Percentiles rank a stretch among this genome's conserved stretches.
phyloP scores from a whole-genome alignment of 2,329 filamentous ascomycete species.

The Cadophora sp. region DNA sequence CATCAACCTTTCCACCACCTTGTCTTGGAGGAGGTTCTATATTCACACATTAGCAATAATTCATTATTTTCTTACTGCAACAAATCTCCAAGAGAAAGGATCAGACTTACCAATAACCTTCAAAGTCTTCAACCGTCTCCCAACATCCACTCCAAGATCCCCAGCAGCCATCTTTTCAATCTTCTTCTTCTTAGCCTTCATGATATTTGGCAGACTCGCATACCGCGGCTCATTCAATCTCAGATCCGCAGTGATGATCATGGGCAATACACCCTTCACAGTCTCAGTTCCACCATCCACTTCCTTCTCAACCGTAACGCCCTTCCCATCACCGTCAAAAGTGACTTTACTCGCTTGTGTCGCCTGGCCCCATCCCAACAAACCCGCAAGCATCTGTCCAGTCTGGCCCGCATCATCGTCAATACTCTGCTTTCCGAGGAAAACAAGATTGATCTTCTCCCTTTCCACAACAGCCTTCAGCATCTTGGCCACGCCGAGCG shows the following conservation, averaged over 20 bases:
- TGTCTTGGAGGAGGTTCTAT: constrained; percentile 84
- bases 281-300: constrained; percentile 97
- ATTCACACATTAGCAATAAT: constrained; percentile 29
- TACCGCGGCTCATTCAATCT: constrained; percentile 94
- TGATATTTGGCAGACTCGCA: constrained; percentile 95
- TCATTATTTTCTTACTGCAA: background rate
- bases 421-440: constrained; percentile 97
- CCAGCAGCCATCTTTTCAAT: constrained; percentile 87
- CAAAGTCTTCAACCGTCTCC: constrained; percentile 82
- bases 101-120: constrained; percentile 78
- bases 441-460: constrained; percentile 89
- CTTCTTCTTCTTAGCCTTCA: constrained; percentile 99
- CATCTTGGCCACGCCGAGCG: constrained; percentile 90
- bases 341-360: constrained; percentile 89
- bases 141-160: constrained; percentile 80
- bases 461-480: constrained; percentile 79
- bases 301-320: constrained; percentile 82
- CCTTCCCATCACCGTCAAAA: constrained; percentile 71
- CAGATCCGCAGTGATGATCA: constrained; percentile 95
- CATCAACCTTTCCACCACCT: constrained; percentile 95
- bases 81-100: background rate
- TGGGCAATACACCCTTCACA: constrained; percentile 81
- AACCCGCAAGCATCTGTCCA: constrained; percentile 94
- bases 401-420: constrained; percentile 97
- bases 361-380: constrained; percentile 92